A percentile compares a stretch with the other conserved stretches of the same genome.
These are phyloP conservation scores for Ceratobasidium papillatum DNA, from an alignment of 1,284 basidiomycete species.

Conservation along the genomic window DNA sequence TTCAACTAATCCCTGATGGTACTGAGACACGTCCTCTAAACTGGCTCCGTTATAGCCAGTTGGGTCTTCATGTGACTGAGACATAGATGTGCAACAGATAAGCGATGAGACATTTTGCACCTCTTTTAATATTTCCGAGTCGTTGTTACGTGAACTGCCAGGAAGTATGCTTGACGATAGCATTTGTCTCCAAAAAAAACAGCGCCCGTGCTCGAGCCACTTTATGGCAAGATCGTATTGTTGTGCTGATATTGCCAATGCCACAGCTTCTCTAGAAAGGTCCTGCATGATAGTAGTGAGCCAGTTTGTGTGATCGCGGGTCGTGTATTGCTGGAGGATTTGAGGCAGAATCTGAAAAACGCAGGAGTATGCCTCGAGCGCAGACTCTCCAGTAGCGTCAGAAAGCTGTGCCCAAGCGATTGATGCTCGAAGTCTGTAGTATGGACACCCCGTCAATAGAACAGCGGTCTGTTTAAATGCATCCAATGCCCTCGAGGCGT, in stretches of 20 bases:
- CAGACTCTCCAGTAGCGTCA: neutral
- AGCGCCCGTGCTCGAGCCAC: constrained; percentile 7
- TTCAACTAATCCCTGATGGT: neutral
- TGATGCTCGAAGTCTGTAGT: neutral
- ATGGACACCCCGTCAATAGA: neutral
- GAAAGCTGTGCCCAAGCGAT: neutral
- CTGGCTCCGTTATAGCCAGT: neutral
- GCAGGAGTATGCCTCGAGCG: neutral
- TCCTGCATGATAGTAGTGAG: neutral
- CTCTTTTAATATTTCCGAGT: neutral
- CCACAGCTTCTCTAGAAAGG: neutral
- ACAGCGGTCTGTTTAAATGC: neutral
- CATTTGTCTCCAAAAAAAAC: constrained; percentile 2
- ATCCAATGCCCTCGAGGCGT: neutral
- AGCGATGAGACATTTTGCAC: neutral
- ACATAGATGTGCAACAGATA: neutral
- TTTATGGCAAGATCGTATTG: neutral
- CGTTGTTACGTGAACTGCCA: neutral
- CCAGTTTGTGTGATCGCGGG: neutral
- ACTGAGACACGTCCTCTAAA: neutral
- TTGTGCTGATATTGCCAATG: neutral
- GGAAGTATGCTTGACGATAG: neutral
- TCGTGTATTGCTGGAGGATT: neutral
- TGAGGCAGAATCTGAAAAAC: neutral
- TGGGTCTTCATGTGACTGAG: neutral